Conservation (phyloP, 2,329 filamentous ascomycete species). For the Penicillium crustosum region DNA sequence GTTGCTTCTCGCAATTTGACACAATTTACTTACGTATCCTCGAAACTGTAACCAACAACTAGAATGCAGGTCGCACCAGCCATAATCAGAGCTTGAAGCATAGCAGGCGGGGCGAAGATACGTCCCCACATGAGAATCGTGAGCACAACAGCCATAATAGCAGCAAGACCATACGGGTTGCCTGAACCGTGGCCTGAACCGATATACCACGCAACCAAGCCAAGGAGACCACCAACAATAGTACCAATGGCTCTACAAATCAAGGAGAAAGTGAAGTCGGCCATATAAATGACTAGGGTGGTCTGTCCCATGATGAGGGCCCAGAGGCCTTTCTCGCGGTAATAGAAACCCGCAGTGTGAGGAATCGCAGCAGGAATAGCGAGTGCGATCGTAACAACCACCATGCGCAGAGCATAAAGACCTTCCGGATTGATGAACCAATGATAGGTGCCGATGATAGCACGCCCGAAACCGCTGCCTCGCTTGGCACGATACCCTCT, state of each 20-base stretch:
- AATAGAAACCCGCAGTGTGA: slow-evolving; percentile 51
- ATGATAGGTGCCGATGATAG: slow-evolving; percentile 35
- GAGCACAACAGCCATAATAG: slow-evolving; percentile 38
- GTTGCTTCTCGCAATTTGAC: neutral
- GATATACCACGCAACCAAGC: slow-evolving; percentile 53
- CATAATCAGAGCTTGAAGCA: slow-evolving; percentile 39
- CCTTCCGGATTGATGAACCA: slow-evolving; percentile 48
- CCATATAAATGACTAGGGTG: slow-evolving; percentile 50
- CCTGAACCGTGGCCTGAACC: slow-evolving; percentile 51
- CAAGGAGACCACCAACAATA: slow-evolving; percentile 49
- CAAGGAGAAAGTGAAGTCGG: slow-evolving; percentile 52
- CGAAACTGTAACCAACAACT: slow-evolving; percentile 51
- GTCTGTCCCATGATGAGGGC: slow-evolving; percentile 54
- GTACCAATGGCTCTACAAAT: slow-evolving; percentile 46
- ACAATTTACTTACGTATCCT: slow-evolving; percentile 34
- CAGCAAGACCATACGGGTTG: slow-evolving; percentile 53
- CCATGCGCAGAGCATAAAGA: slow-evolving; percentile 51
- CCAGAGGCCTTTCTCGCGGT: slow-evolving; percentile 55
- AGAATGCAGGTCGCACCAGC: slow-evolving; percentile 47
- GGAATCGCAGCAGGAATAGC: slow-evolving; percentile 47
- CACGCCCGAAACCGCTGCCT: slow-evolving; percentile 30
- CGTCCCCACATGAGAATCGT: slow-evolving; percentile 38
- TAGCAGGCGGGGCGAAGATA: slow-evolving; percentile 33
- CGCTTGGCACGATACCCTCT: slow-evolving; percentile 30
- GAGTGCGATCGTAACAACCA: slow-evolving; percentile 48